Evolutionary conservation across 345 rosid genomes (phyloP).

Genomic region (Acer campestre): DNA sequence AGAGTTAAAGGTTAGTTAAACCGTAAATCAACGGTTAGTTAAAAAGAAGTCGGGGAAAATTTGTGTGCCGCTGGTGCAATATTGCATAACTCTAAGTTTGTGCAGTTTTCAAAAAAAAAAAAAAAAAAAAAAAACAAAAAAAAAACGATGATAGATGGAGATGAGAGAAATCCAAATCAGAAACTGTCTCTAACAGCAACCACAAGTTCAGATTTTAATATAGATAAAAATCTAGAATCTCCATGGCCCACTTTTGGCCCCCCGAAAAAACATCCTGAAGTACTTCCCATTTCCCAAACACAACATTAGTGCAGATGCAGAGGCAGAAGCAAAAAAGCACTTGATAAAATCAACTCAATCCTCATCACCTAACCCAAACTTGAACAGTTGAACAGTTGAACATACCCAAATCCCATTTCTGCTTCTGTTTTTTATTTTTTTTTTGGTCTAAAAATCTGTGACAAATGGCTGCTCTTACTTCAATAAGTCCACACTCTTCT

Average conservation of each 20-base stretch:
- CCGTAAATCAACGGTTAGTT: no score
- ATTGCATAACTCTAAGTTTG: no score
- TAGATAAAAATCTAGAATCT: conserved; percentile 29
- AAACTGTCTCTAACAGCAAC: conserved; percentile 27
- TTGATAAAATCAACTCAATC: not conserved
- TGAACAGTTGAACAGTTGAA: not conserved
- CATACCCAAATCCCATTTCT: not conserved
- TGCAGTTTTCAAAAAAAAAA: no score
- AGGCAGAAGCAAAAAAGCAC: not conserved
- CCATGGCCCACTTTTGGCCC: not conserved
- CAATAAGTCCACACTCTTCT: conserved; percentile 44
- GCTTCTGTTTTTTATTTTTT: no score
- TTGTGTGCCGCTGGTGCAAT: no score
- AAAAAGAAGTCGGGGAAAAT: no score
- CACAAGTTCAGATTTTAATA: conserved; percentile 60
- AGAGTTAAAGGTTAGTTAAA: no score
- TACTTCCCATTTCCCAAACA: not conserved
- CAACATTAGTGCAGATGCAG: not conserved
- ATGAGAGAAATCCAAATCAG: conserved; percentile 36
- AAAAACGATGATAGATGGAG: not conserved
- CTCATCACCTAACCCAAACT: not conserved
- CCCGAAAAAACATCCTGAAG: not conserved
- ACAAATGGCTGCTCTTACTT: conserved; percentile 61
- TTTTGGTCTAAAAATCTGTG: no score
- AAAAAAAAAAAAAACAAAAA: not conserved